Percentiles rank a stretch among this genome's conserved stretches.
These are phyloP conservation scores for Populus davidiana DNA, from an alignment of 345 rosid species.

Conservation along the genomic window DNA sequence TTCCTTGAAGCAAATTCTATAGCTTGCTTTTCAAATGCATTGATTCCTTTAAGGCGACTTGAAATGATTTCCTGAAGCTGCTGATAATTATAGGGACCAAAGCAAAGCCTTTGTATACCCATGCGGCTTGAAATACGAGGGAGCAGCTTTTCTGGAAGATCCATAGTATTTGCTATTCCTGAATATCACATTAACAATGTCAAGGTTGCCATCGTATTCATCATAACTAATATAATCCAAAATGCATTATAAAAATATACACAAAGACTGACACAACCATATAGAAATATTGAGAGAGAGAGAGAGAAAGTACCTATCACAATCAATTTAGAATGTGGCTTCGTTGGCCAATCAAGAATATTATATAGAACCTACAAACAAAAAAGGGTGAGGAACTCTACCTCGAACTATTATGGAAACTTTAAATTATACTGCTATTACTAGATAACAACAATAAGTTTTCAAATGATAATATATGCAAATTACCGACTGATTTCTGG, in stretches of 20 bases:
- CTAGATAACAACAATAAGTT: neutral
- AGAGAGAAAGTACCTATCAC: constrained; percentile 54
- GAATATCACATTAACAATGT: constrained; percentile 10
- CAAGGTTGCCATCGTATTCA: constrained; percentile 1
- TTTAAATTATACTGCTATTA: neutral
- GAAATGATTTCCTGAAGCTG: constrained; percentile 95
- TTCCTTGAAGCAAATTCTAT: constrained; percentile 94
- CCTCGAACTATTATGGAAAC: neutral
- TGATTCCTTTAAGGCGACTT: constrained; percentile 68
- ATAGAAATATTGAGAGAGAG: neutral
- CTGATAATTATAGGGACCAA: constrained; percentile 84
- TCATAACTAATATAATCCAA: neutral
- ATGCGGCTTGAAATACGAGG: constrained; percentile 95
- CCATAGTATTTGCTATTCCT: constrained; percentile 99
- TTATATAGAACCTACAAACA: constrained; percentile 65
- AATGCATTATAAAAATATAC: neutral
- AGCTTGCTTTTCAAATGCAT: constrained; percentile 90
- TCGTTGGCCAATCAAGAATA: constrained; percentile 95
- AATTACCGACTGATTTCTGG: constrained; percentile 88
- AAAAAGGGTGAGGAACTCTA: constrained; percentile 5
- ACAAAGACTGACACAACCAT: neutral
- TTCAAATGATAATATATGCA: constrained; percentile 13
- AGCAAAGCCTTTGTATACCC: constrained; percentile 97
- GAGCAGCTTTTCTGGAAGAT: constrained; percentile 94
- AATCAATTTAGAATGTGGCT: constrained; percentile 72